Percentiles rank a stretch among this genome's conserved stretches.
Evolutionary conservation across 306 rosid species (phyloP).

Genomic region (Prosopis cineraria): DNA sequence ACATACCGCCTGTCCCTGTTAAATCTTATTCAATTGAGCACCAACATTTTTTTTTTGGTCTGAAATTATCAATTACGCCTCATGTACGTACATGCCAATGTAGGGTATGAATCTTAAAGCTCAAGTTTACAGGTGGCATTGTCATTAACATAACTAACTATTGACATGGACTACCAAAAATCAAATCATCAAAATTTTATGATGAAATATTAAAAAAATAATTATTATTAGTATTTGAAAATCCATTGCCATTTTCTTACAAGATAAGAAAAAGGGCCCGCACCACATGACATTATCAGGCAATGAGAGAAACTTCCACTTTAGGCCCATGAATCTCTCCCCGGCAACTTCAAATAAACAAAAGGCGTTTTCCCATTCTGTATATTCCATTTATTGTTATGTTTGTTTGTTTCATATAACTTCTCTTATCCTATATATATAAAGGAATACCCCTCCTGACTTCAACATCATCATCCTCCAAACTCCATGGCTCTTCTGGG

Average conservation of each 20-base stretch:
- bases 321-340: constrained; percentile 12
- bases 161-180: too few species aligned
- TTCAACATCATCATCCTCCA: background rate
- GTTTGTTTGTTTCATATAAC: background rate
- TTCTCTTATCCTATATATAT: constrained; percentile 5
- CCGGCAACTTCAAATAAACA: background rate
- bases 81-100: too few species aligned
- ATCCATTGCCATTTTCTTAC: background rate
- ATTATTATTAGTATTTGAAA: background rate
- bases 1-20: too few species aligned
- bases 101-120: too few species aligned
- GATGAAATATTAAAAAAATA: background rate
- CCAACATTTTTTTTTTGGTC: too few species aligned
- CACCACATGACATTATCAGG: constrained; percentile 25
- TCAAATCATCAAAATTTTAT: too few species aligned
- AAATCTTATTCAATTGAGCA: too few species aligned
- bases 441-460: background rate
- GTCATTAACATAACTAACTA: too few species aligned
- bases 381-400: background rate
- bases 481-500: constrained; percentile 16
- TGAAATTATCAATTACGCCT: too few species aligned
- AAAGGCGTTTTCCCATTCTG: constrained; percentile 36
- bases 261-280: background rate
- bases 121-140: too few species aligned
- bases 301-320: background rate